Percentiles rank a stretch among this genome's conserved stretches.
These are phyloP conservation scores for Lactifluus volemus DNA, from an alignment of 768 basidiomycete species.

Conservation along the genomic window DNA sequence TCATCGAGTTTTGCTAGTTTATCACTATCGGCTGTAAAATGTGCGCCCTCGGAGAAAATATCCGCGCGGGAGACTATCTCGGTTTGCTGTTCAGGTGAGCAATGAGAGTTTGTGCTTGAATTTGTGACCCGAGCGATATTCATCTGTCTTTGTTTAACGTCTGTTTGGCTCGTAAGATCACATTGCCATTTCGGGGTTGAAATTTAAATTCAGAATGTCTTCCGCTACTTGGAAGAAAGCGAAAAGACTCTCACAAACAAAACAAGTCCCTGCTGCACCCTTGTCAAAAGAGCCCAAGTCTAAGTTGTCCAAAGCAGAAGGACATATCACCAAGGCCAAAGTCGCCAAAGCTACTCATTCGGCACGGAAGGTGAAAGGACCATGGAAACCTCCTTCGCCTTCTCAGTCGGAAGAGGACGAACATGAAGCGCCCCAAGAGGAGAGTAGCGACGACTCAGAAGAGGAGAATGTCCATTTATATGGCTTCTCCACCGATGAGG, in stretches of 20 bases:
- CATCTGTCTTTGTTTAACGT: constrained; percentile 3
- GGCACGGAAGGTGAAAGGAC: constrained; percentile 3
- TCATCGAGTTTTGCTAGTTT: constrained; percentile 5
- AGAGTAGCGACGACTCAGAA: constrained; percentile 26
- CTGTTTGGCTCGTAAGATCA: not conserved
- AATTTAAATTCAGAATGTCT: not conserved
- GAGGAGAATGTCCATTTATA: constrained; percentile 46
- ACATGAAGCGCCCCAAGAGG: constrained; percentile 18
- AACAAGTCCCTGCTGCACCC: not conserved
- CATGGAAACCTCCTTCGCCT: not conserved
- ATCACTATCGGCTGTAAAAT: not conserved
- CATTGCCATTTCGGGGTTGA: not conserved
- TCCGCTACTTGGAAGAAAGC: not conserved
- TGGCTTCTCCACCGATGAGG: constrained; percentile 71
- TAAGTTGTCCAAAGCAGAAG: constrained; percentile 2
- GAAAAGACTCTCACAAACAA: not conserved
- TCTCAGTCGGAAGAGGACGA: constrained; percentile 4
- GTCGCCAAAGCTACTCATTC: not conserved
- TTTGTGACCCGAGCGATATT: constrained; percentile 5
- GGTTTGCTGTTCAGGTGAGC: not conserved
- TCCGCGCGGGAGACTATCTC: constrained; percentile 1
- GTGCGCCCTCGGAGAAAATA: not conserved
- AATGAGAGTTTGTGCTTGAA: constrained; percentile 5
- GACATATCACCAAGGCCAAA: not conserved
- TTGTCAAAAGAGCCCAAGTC: not conserved